Conservation (phyloP, 768 basidiomycete species). For the Mycena leptocephala region DNA sequence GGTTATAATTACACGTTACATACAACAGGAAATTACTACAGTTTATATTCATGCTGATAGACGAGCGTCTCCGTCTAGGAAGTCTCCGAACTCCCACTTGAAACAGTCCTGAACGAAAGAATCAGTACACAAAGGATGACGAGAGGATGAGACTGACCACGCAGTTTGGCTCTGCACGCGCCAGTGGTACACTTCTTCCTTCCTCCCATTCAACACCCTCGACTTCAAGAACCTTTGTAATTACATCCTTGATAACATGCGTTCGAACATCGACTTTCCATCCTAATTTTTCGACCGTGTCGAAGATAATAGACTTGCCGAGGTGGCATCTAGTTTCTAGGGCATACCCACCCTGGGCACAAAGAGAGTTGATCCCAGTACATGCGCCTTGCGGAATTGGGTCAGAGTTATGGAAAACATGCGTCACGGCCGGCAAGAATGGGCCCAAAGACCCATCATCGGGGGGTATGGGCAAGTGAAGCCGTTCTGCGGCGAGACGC, state of each 20-base stretch:
- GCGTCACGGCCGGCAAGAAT: constrained; percentile 77
- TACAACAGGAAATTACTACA: constrained; percentile 17
- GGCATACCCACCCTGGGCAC: constrained; percentile 90
- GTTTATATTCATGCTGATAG: constrained; percentile 1
- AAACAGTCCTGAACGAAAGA: constrained; percentile 77
- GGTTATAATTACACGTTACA: constrained; percentile 13
- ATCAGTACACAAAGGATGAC: neutral
- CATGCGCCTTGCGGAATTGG: constrained; percentile 92
- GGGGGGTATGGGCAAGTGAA: constrained; percentile 88
- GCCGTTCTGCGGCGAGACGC: constrained; percentile 79
- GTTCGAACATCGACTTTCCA: constrained; percentile 89
- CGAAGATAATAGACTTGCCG: constrained; percentile 90
- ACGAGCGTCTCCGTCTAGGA: constrained; percentile 13
- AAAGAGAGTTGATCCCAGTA: constrained; percentile 82
- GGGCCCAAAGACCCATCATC: constrained; percentile 51
- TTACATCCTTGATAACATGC: constrained; percentile 81
- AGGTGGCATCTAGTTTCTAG: constrained; percentile 92
- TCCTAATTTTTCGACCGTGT: constrained; percentile 85
- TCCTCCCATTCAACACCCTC: constrained; percentile 69
- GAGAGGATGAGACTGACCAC: constrained; percentile 56
- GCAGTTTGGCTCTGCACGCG: constrained; percentile 78
- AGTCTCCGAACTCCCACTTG: constrained; percentile 81
- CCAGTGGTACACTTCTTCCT: constrained; percentile 67
- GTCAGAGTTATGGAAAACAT: constrained; percentile 94
- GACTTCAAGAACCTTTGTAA: constrained; percentile 72